Conservation (phyloP, 2,329 filamentous ascomycete species). For the Botrytis fragariae region DNA sequence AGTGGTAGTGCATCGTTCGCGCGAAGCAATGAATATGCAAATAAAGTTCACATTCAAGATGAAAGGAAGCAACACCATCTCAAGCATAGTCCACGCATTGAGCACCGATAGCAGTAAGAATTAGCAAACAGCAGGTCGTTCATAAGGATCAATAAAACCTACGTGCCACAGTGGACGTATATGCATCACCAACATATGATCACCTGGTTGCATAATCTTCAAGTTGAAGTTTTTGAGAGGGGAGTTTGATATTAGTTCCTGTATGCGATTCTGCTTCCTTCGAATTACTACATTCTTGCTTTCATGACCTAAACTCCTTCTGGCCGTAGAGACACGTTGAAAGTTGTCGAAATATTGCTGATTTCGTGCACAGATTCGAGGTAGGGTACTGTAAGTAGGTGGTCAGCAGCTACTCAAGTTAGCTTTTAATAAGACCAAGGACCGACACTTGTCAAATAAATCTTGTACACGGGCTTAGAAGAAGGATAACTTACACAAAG, state of each 20-base stretch:
- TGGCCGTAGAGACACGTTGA: neutral
- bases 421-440: neutral
- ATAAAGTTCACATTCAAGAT: neutral
- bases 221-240: neutral
- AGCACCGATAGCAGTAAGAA: neutral
- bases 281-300: neutral
- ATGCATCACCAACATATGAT: neutral
- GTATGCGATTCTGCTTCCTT: neutral
- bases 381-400: neutral
- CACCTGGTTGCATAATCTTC: neutral
- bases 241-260: neutral
- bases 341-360: neutral
- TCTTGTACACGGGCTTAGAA: neutral
- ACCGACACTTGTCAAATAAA: no score
- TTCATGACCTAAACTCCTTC: neutral
- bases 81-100: neutral
- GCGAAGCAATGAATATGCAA: neutral
- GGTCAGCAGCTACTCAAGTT: neutral
- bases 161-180: neutral
- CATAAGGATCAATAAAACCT: neutral
- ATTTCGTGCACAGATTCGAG: neutral
- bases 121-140: neutral
- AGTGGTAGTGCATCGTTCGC: neutral
- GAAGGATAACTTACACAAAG: neutral
- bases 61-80: neutral